phyloP scores from a whole-genome alignment of 352 stramenopile genomes.

The Phytophthora capsici region DNA sequence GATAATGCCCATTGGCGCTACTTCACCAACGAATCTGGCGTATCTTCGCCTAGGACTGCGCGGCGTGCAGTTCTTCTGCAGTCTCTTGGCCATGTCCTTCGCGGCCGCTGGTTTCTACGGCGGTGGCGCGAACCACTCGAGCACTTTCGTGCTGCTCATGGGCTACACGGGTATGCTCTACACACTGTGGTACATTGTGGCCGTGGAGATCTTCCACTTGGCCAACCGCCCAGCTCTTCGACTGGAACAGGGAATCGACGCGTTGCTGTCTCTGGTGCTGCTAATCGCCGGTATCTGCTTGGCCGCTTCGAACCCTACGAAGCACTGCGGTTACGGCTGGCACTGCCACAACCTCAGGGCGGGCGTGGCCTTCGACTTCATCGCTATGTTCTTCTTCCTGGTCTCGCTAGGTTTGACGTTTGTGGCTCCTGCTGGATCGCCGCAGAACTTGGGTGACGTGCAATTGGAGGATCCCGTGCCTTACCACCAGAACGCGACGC shows the following conservation, averaged over 20 bases:
- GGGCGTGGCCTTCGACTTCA: slow-evolving; percentile 60
- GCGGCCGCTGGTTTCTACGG: slow-evolving; percentile 41
- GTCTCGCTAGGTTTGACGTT: slow-evolving; percentile 47
- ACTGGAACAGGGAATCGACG: slow-evolving; percentile 46
- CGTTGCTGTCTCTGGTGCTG: slow-evolving; percentile 42
- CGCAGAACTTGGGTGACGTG: slow-evolving; percentile 19
- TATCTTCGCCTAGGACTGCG: slow-evolving; percentile 48
- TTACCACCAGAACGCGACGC: slow-evolving; percentile 39
- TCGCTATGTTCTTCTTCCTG: slow-evolving; percentile 60
- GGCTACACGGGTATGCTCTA: slow-evolving; percentile 73
- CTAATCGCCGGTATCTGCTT: slow-evolving; percentile 64
- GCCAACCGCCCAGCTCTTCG: slow-evolving; percentile 31
- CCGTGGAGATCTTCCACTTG: slow-evolving; percentile 57
- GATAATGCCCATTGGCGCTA: slow-evolving; percentile 28
- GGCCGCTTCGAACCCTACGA: slow-evolving; percentile 52
- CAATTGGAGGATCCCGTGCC: slow-evolving; percentile 42
- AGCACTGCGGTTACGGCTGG: slow-evolving; percentile 41
- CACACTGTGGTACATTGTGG: slow-evolving; percentile 51
- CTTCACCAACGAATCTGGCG: slow-evolving; percentile 29
- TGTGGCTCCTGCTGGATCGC: slow-evolving; percentile 5
- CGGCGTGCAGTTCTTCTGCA: slow-evolving; percentile 61
- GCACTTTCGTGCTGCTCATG: slow-evolving; percentile 67
- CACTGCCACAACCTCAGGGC: slow-evolving; percentile 60
- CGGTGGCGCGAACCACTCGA: slow-evolving; percentile 26
- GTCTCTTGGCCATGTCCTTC: slow-evolving; percentile 57